A percentile compares a stretch with the other conserved stretches of the same genome.
These are phyloP conservation scores for Thymus mandschuricus DNA, from an alignment of 257 asterid species.

Conservation along the genomic window DNA sequence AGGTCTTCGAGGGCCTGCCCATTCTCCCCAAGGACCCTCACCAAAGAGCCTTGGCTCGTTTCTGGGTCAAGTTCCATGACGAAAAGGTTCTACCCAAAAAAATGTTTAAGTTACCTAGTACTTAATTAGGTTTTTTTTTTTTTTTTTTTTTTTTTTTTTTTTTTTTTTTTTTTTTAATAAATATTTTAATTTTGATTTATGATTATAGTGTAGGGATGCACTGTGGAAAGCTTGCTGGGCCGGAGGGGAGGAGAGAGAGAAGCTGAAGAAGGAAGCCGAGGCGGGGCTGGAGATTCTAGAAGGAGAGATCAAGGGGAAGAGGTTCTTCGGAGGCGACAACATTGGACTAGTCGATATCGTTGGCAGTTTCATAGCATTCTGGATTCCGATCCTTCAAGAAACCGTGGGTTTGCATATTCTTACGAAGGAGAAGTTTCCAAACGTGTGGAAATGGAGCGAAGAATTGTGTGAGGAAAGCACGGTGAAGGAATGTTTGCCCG, in stretches of 20 bases:
- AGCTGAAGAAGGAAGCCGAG: slow-evolving; percentile 48
- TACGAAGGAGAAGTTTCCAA: slow-evolving; percentile 47
- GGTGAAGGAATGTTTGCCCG: slow-evolving; percentile 50
- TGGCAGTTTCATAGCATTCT: slow-evolving; percentile 37
- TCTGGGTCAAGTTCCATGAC: slow-evolving; percentile 56
- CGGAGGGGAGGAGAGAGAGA: slow-evolving; percentile 50
- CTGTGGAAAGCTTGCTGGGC: slow-evolving; percentile 37
- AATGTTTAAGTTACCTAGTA: no score
- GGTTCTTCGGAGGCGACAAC: slow-evolving; percentile 60
- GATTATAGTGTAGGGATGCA: neutral
- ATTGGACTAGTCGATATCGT: slow-evolving; percentile 51
- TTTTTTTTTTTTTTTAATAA: no score
- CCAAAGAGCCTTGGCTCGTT: slow-evolving; percentile 47
- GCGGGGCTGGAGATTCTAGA: slow-evolving; percentile 42
- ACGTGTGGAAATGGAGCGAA: slow-evolving; percentile 42
- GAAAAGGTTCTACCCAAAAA: slow-evolving; percentile 42
- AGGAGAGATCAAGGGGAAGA: slow-evolving; percentile 46
- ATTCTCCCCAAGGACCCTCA: slow-evolving; percentile 51
- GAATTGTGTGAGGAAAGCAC: slow-evolving; percentile 27
- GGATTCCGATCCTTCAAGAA: slow-evolving; percentile 37
- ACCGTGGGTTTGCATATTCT: slow-evolving; percentile 35
- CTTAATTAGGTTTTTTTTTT: no score
- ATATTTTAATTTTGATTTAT: neutral
- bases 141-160: no score
- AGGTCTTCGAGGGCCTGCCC: slow-evolving; percentile 40